Evolutionary conservation across 306 rosid genomes (phyloP).

Genomic region (Dryas octopetala): DNA sequence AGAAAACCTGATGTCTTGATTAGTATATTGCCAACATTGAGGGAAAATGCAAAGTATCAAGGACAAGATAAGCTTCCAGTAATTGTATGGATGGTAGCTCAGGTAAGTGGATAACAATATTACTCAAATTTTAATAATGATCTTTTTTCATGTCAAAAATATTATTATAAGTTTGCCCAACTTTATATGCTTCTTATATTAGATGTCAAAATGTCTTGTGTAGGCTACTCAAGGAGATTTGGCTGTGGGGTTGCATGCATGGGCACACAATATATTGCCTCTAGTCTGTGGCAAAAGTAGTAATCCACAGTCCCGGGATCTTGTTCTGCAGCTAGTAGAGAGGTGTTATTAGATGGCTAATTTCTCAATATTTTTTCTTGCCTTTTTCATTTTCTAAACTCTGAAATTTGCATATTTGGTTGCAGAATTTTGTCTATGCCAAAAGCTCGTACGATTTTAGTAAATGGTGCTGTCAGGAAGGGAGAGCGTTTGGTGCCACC

Average conservation of each 20-base stretch:
- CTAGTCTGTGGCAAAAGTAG: conserved; percentile 61
- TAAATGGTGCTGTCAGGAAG: conserved; percentile 85
- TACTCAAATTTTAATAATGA: neutral
- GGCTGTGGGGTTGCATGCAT: conserved; percentile 79
- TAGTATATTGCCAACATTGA: conserved; percentile 55
- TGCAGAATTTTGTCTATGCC: conserved; percentile 79
- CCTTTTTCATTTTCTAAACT: neutral
- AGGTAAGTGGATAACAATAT: conserved; percentile 51
- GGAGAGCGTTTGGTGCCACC: conserved; percentile 91
- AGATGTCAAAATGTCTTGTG: conserved; percentile 20
- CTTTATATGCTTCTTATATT: conserved; percentile 26
- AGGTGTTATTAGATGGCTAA: conserved; percentile 44
- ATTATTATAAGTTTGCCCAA: neutral
- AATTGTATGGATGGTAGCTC: conserved; percentile 72
- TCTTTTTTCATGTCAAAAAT: neutral
- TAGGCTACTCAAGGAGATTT: conserved; percentile 80
- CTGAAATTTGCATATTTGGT: conserved; percentile 21
- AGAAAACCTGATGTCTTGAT: conserved; percentile 80
- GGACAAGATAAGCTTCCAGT: conserved; percentile 92
- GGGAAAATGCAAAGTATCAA: conserved; percentile 72
- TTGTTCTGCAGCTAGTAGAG: conserved; percentile 82
- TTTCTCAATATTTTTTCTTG: neutral
- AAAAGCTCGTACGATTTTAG: conserved; percentile 75
- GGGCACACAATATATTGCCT: conserved; percentile 81
- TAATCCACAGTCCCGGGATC: conserved; percentile 87